These are phyloP conservation scores for Oryza rufipogon DNA, from an alignment of 176 grass and related monocot species.

Conservation along the genomic window DNA sequence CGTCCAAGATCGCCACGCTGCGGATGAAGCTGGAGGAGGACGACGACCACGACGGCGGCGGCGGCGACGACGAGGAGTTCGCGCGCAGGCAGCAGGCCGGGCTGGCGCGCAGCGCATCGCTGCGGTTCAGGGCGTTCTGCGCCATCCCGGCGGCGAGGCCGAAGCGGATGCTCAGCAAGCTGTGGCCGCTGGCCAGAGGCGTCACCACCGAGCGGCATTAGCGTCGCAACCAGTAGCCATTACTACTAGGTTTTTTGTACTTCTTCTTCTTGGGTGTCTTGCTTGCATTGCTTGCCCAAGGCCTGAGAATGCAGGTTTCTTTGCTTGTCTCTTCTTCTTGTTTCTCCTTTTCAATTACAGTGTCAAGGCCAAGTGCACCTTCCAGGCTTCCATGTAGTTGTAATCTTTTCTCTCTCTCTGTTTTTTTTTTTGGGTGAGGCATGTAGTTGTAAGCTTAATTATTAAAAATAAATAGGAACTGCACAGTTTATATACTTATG, in stretches of 20 bases:
- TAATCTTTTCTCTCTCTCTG: not conserved
- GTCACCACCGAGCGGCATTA: slow-evolving; percentile 56
- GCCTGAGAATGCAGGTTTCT: slow-evolving; percentile 17
- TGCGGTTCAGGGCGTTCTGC: slow-evolving; percentile 81
- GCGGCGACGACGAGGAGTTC: slow-evolving; percentile 53
- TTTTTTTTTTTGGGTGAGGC: not conserved
- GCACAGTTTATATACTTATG: slow-evolving; percentile 25
- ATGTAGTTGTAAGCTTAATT: not conserved
- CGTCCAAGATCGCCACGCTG: slow-evolving; percentile 78
- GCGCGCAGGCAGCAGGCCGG: slow-evolving; percentile 48
- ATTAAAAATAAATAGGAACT: slow-evolving; percentile 48
- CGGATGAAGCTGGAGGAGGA: slow-evolving; percentile 94
- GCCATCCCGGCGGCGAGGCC: slow-evolving; percentile 78
- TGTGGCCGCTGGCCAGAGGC: slow-evolving; percentile 70
- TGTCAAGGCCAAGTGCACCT: slow-evolving; percentile 39
- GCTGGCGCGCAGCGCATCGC: slow-evolving; percentile 67
- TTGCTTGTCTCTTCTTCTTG: slow-evolving; percentile 4
- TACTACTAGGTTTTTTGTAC: not conserved
- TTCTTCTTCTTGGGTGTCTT: slow-evolving; percentile 16
- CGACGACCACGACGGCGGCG: slow-evolving; percentile 46
- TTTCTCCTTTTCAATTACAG: not conserved
- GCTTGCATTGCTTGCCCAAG: slow-evolving; percentile 16
- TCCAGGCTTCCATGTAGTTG: slow-evolving; percentile 32
- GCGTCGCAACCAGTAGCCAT: slow-evolving; percentile 4
- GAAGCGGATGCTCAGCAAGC: slow-evolving; percentile 75